A percentile compares a stretch with the other conserved stretches of the same genome.
phyloP scores from a whole-genome alignment of 2,329 filamentous ascomycete genomes.

The Scedosporium dehoogii region DNA sequence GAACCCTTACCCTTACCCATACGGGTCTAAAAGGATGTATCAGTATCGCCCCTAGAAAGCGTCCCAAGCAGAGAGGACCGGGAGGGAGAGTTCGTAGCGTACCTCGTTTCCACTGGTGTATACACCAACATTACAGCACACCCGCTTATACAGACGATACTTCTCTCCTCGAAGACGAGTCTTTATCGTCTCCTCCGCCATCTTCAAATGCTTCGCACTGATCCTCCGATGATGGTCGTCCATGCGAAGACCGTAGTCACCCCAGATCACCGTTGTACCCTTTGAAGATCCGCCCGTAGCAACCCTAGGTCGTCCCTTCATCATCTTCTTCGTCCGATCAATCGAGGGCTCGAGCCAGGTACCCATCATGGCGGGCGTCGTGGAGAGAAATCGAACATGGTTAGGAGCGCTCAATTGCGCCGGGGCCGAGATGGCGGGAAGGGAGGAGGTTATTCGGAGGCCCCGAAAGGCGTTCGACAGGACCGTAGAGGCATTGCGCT shows the following conservation, averaged over 20 bases:
- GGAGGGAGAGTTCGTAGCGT: not conserved
- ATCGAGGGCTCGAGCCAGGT: slow-evolving; percentile 77
- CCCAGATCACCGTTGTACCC: slow-evolving; percentile 93
- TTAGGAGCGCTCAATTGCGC: slow-evolving; percentile 21
- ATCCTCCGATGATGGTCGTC: slow-evolving; percentile 87
- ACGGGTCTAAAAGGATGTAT: slow-evolving; percentile 49
- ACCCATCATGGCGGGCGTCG: slow-evolving; percentile 46
- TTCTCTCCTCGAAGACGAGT: slow-evolving; percentile 79
- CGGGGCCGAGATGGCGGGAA: slow-evolving; percentile 24
- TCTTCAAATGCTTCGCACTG: slow-evolving; percentile 74
- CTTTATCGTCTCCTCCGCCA: slow-evolving; percentile 90
- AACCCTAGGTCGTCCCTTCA: slow-evolving; percentile 81
- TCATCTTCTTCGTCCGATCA: slow-evolving; percentile 73
- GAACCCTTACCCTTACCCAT: slow-evolving; percentile 99
- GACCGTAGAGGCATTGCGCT: slow-evolving; percentile 30
- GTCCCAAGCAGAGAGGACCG: too few relatives aligned
- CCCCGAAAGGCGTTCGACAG: slow-evolving; percentile 41
- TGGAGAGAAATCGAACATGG: slow-evolving; percentile 61
- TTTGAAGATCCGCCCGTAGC: slow-evolving; percentile 83
- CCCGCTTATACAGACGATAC: slow-evolving; percentile 84
- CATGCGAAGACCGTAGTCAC: slow-evolving; percentile 91
- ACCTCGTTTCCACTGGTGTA: slow-evolving; percentile 92
- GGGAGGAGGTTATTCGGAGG: slow-evolving; percentile 21
- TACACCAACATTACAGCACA: slow-evolving; percentile 88
- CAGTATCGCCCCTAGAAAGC: slow-evolving; percentile 4